Percentiles rank a stretch among this genome's conserved stretches.
These are phyloP conservation scores for Colletotrichum tanaceti DNA, from an alignment of 2,329 filamentous ascomycete species.

Conservation along the genomic window DNA sequence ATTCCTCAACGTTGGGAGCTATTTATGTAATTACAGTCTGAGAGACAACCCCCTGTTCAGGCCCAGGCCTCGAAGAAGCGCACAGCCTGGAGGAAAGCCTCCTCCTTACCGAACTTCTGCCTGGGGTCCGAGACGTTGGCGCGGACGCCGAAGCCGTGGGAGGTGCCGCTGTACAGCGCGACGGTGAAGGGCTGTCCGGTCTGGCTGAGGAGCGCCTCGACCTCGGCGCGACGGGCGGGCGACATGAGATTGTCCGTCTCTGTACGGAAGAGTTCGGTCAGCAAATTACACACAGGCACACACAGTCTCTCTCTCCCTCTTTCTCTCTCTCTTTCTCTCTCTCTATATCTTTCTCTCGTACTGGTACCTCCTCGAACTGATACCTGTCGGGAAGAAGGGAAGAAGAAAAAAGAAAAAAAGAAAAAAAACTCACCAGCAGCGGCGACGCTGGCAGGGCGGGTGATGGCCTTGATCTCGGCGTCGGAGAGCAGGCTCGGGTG, in stretches of 20 bases:
- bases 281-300: no score
- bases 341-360: no score
- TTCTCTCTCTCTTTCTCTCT: background rate
- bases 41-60: no score
- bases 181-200: constrained; percentile 73
- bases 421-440: constrained; percentile 65
- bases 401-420: no score
- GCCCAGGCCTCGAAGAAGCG: constrained; percentile 75
- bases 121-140: constrained; percentile 64
- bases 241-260: constrained; percentile 72
- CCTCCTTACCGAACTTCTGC: constrained; percentile 79
- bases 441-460: constrained; percentile 69
- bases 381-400: no score
- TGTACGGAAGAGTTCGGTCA: constrained; percentile 40
- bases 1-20: background rate
- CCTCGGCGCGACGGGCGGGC: constrained; percentile 61
- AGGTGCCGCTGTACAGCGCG: constrained; percentile 74
- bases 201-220: constrained; percentile 68
- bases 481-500: constrained; percentile 72
- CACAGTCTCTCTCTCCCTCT: no score
- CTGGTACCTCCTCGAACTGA: no score
- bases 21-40: no score
- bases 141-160: constrained; percentile 80
- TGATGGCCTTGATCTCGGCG: constrained; percentile 68
- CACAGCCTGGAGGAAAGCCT: constrained; percentile 81